These are phyloP conservation scores for Salix dunnii DNA, from an alignment of 345 rosid species.

Conservation along the genomic window DNA sequence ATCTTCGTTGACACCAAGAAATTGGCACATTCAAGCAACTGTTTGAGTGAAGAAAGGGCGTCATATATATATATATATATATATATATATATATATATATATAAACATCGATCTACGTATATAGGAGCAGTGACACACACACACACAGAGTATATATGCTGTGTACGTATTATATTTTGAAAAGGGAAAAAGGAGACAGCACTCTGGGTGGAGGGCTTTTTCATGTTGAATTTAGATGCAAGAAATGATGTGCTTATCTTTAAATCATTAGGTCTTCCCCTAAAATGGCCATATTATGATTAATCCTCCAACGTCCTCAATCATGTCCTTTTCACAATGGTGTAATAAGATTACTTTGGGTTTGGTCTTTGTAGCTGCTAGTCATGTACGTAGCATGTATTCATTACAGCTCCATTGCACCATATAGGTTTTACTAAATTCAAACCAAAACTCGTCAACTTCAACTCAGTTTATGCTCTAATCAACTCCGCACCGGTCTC, in stretches of 20 bases:
- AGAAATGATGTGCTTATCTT: conserved; percentile 36
- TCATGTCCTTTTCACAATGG: conserved; percentile 8
- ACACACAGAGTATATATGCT: no score
- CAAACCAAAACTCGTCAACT: background rate
- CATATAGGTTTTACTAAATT: background rate
- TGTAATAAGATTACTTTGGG: background rate
- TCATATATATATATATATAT: background rate
- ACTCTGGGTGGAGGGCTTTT: conserved; percentile 14
- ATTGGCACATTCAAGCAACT: conserved; percentile 23
- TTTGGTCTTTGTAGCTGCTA: background rate
- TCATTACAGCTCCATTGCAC: background rate
- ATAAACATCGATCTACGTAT: background rate
- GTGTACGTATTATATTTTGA: background rate
- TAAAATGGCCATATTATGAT: conserved; percentile 26
- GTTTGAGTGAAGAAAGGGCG: conserved; percentile 23
- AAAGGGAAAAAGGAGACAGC: background rate
- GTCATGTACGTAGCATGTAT: background rate
- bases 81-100: background rate
- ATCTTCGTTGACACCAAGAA: conserved; percentile 38
- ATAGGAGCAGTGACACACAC: background rate
- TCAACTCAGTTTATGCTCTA: background rate
- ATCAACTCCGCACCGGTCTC: no score
- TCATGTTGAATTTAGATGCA: conserved; percentile 23
- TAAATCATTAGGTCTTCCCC: conserved; percentile 31
- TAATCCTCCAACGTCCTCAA: conserved; percentile 3